These are phyloP conservation scores for Eucalyptus caleyi DNA, from an alignment of 345 rosid species.

Conservation along the genomic window DNA sequence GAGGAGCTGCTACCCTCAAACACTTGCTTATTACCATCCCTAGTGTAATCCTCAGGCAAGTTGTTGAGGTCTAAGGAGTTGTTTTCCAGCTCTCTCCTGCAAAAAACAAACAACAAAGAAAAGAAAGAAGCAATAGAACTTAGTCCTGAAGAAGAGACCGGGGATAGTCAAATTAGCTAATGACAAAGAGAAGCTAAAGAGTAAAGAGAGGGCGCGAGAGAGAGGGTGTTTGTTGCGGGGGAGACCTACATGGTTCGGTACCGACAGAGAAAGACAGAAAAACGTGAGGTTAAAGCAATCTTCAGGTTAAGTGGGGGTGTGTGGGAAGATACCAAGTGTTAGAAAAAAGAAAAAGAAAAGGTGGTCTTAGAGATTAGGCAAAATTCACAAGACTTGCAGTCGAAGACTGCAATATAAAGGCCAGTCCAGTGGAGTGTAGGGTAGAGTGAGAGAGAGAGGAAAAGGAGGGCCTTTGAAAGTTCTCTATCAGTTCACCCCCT, in stretches of 20 bases:
- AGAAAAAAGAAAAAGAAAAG: neutral
- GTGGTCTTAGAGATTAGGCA: neutral
- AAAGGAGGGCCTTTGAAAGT: constrained; percentile 50
- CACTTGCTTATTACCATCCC: constrained; percentile 40
- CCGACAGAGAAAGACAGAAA: constrained; percentile 34
- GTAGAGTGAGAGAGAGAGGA: neutral
- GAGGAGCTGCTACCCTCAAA: constrained; percentile 47
- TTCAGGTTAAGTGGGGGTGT: neutral
- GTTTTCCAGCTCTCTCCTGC: constrained; percentile 59
- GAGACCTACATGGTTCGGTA: constrained; percentile 66
- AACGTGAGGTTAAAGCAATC: neutral
- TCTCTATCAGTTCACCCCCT: constrained; percentile 88
- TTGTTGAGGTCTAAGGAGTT: constrained; percentile 95
- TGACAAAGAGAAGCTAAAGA: neutral
- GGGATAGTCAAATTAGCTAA: neutral
- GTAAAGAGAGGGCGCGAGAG: neutral
- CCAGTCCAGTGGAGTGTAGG: constrained; percentile 44
- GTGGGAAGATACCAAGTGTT: neutral
- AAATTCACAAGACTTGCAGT: neutral
- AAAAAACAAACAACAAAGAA: neutral
- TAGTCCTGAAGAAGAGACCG: neutral
- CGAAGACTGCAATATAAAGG: constrained; percentile 19
- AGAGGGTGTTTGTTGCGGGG: constrained; percentile 1
- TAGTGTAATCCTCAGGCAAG: constrained; percentile 71
- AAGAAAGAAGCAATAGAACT: neutral